phyloP scores from a whole-genome alignment of 805 yeast genomes.

The Saturnispora bothae region DNA sequence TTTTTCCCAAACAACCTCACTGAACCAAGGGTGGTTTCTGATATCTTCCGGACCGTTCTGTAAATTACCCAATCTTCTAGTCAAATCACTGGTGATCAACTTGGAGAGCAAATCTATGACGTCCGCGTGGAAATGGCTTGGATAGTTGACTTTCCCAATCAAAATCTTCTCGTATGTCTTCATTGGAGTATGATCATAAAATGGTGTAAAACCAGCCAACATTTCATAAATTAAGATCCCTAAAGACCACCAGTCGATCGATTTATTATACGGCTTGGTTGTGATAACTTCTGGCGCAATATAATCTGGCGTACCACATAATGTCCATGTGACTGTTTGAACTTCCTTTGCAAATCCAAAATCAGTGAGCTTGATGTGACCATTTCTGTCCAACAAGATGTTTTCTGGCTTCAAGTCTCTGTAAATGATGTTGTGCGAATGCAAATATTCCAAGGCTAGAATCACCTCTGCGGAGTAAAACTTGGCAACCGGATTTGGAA shows the following conservation, averaged over 20 bases:
- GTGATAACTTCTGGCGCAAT: conserved; percentile 60
- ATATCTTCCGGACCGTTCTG: conserved; percentile 50
- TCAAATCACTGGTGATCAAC: conserved; percentile 44
- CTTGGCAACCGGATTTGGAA: conserved; percentile 55
- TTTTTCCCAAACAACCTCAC: conserved; percentile 53
- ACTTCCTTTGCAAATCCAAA: conserved; percentile 58
- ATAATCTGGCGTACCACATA: conserved; percentile 57
- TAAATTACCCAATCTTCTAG: conserved; percentile 46
- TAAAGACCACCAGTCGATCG: conserved; percentile 59
- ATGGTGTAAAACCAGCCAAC: conserved; percentile 54
- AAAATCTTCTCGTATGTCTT: conserved; percentile 51
- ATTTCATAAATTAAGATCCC: conserved; percentile 52
- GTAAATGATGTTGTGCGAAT: conserved; percentile 47
- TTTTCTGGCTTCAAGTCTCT: conserved; percentile 56
- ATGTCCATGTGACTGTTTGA: conserved; percentile 46
- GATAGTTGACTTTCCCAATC: conserved; percentile 42
- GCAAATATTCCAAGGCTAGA: conserved; percentile 47
- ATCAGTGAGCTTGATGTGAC: conserved; percentile 51
- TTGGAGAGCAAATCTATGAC: conserved; percentile 40
- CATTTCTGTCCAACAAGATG: conserved; percentile 46
- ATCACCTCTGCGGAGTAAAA: conserved; percentile 55
- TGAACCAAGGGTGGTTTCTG: conserved; percentile 47
- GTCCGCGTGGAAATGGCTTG: conserved; percentile 44
- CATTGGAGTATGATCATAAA: conserved; percentile 54
- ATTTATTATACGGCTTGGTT: conserved; percentile 50